Percentiles rank a stretch among this genome's conserved stretches.
Conservation (phyloP, 208 protist genomes). For the Herpetomonas samuelpessoai region DNA sequence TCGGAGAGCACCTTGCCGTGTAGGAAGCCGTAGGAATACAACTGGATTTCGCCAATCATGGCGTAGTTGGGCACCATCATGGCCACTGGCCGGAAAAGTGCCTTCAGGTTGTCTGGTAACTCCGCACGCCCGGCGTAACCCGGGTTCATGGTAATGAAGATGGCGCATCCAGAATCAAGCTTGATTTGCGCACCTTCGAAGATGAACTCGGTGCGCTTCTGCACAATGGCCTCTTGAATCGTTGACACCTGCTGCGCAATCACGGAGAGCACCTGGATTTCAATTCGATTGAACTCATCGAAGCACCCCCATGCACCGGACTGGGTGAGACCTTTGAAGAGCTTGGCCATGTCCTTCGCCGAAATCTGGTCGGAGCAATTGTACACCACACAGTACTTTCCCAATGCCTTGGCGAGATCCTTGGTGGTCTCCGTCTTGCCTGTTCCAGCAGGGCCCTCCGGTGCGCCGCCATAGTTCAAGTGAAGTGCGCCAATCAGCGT, state of each 20-base stretch:
- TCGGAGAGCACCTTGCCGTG: constrained; percentile 89
- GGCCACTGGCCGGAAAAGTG: constrained; percentile 98
- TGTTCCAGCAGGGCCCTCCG: constrained; percentile 97
- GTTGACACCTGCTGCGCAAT: constrained; percentile 97
- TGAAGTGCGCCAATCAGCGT: constrained; percentile 97
- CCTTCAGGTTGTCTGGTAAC: constrained; percentile 98
- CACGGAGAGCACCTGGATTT: constrained; percentile 96
- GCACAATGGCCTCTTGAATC: constrained; percentile 94
- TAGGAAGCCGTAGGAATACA: constrained; percentile 98
- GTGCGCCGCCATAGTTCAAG: constrained; percentile 95
- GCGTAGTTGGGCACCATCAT: constrained; percentile 99
- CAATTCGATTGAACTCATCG: constrained; percentile 98
- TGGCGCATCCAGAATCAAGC: constrained; percentile 91
- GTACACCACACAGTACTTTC: constrained; percentile 97
- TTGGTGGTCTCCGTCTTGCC: constrained; percentile 99
- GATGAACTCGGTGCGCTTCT: constrained; percentile 85
- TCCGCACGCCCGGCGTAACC: constrained; percentile 97
- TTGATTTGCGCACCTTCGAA: constrained; percentile 94
- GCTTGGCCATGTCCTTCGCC: constrained; percentile 95
- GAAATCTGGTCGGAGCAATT: constrained; percentile 98
- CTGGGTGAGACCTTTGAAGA: constrained; percentile 94
- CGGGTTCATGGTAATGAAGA: constrained; percentile 99
- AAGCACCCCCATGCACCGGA: constrained; percentile 97
- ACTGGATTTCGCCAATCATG: constrained; percentile 98
- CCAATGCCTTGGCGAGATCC: constrained; percentile 95